phyloP scores from a whole-genome alignment of 441 rosid species.

The Mallotus japonicus region DNA sequence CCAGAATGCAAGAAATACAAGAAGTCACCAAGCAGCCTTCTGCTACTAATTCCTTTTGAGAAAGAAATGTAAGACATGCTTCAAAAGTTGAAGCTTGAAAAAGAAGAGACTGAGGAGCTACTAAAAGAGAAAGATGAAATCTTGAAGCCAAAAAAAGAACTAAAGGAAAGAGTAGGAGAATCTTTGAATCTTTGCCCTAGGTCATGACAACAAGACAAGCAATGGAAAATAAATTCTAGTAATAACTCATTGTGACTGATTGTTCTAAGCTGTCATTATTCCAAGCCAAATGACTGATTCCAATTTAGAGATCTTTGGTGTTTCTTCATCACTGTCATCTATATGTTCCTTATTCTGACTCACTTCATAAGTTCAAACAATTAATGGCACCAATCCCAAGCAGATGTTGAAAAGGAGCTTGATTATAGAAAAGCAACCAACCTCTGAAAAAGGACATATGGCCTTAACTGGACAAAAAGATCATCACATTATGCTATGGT shows the following conservation, averaged over 20 bases:
- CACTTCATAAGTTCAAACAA: slow-evolving; percentile 51
- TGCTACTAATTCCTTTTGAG: too few relatives aligned
- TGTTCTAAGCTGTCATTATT: slow-evolving; percentile 79
- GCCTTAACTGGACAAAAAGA: slow-evolving; percentile 76
- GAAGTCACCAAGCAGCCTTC: too few relatives aligned
- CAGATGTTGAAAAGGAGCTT: neutral
- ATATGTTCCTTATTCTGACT: slow-evolving; percentile 41
- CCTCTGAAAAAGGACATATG: slow-evolving; percentile 67
- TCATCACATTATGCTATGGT: too few relatives aligned
- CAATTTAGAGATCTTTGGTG: slow-evolving; percentile 79
- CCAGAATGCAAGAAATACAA: too few relatives aligned
- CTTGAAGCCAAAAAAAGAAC: too few relatives aligned
- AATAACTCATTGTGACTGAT: neutral
- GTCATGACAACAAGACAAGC: neutral
- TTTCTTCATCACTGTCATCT: slow-evolving; percentile 47
- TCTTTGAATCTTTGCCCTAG: too few relatives aligned
- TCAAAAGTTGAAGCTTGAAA: too few relatives aligned
- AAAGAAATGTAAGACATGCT: too few relatives aligned
- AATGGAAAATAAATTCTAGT: neutral
- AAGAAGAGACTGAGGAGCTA: too few relatives aligned
- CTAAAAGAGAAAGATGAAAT: too few relatives aligned
- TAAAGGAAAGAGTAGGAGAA: too few relatives aligned
- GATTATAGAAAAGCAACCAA: slow-evolving; percentile 26
- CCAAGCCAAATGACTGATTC: slow-evolving; percentile 86
- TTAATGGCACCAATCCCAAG: slow-evolving; percentile 6